phyloP scores from a whole-genome alignment of 768 basidiomycete species.

The Russula olivacea region DNA sequence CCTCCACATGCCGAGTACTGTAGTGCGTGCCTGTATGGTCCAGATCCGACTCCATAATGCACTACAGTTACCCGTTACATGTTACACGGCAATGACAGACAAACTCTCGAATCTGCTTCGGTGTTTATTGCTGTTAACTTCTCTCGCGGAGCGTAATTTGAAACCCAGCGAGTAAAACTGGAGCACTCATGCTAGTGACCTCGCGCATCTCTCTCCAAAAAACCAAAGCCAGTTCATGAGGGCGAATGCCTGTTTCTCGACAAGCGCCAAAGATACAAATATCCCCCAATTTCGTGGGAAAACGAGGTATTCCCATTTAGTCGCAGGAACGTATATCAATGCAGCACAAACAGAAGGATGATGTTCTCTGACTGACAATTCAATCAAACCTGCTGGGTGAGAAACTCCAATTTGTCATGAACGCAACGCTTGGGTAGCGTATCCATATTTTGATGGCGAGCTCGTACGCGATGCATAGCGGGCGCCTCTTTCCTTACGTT shows the following conservation, averaged over 20 bases:
- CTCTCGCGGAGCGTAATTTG: constrained; percentile 25
- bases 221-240: neutral
- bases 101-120: constrained; percentile 18
- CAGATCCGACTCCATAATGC: no score
- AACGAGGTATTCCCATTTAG: neutral
- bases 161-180: constrained; percentile 23
- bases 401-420: constrained; percentile 1
- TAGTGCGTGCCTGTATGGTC: constrained; percentile 4
- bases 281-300: constrained; percentile 1
- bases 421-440: neutral
- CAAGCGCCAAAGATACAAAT: constrained; percentile 6
- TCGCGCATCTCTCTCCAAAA: neutral
- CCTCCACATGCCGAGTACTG: neutral
- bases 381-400: neutral
- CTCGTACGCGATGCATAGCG: neutral
- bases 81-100: constrained; percentile 18
- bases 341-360: constrained; percentile 1
- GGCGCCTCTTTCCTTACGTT: neutral
- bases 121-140: constrained; percentile 16
- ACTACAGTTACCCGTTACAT: constrained; percentile 2
- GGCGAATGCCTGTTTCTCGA: neutral
- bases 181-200: neutral
- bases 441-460: neutral
- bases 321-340: constrained; percentile 4
- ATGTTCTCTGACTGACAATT: neutral